Conservation (phyloP, 441 rosid genomes). For the Raphanus hybrid region DNA sequence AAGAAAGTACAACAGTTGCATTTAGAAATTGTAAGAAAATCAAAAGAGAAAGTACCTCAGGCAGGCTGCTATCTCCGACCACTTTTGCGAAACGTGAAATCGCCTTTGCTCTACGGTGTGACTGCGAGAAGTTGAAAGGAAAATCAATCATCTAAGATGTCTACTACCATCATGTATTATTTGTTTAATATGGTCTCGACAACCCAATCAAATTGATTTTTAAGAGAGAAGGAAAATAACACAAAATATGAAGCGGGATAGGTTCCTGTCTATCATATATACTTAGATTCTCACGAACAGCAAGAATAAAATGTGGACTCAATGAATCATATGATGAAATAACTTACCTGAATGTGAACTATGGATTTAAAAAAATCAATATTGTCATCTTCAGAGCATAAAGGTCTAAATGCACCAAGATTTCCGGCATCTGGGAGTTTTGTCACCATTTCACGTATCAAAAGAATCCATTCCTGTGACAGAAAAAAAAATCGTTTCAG, state of each 20-base stretch:
- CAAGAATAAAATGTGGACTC: constrained; percentile 5
- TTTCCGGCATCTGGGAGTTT: constrained; percentile 74
- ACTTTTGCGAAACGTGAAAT: constrained; percentile 63
- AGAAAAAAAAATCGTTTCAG: constrained; percentile 22
- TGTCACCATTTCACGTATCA: constrained; percentile 78
- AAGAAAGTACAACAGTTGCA: constrained; percentile 22
- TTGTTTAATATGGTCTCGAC: constrained; percentile 12
- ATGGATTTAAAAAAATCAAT: constrained; percentile 86
- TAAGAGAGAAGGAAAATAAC: constrained; percentile 11
- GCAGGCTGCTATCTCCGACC: constrained; percentile 50
- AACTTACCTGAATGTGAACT: constrained; percentile 79
- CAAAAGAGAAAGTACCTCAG: constrained; percentile 62
- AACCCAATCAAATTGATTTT: constrained; percentile 8
- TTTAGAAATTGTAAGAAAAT: constrained; percentile 18
- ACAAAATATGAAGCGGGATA: constrained; percentile 18
- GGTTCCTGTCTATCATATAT: constrained; percentile 15
- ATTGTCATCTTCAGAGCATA: constrained; percentile 88
- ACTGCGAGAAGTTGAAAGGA: constrained; percentile 56
- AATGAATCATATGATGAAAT: constrained; percentile 17
- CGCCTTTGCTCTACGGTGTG: constrained; percentile 83
- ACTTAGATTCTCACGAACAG: constrained; percentile 17
- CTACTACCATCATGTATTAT: neutral
- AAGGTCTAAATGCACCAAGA: constrained; percentile 62
- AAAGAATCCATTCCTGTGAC: constrained; percentile 88
- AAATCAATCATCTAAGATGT: neutral